Conservation (phyloP, 1,284 basidiomycete genomes). For the Hypsizygus ulmarius region DNA sequence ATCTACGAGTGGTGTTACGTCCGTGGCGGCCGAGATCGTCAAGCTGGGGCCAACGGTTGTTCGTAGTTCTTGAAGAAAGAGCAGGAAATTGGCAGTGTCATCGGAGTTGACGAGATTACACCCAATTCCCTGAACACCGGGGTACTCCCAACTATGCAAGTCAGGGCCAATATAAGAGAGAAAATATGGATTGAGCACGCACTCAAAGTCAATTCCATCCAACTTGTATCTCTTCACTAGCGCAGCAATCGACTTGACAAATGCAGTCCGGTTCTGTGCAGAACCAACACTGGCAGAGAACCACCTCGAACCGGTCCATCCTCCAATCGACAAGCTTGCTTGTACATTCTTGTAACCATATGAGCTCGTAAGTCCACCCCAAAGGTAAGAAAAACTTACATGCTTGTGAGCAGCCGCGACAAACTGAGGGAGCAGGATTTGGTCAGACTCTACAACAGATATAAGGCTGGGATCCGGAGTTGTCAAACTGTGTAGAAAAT, state of each 20-base stretch:
- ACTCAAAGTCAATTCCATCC: constrained; percentile 88
- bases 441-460: constrained; percentile 41
- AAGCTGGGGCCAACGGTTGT: constrained; percentile 53
- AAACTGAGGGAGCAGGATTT: constrained; percentile 46
- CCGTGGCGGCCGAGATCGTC: constrained; percentile 73
- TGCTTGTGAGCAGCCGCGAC: constrained; percentile 53
- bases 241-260: constrained; percentile 62
- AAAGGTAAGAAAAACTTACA: constrained; percentile 34
- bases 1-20: constrained; percentile 67
- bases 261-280: constrained; percentile 56
- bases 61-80: constrained; percentile 75
- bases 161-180: constrained; percentile 6
- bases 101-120: constrained; percentile 64
- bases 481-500: constrained; percentile 37
- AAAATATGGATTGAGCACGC: constrained; percentile 25
- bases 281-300: constrained; percentile 77
- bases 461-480: constrained; percentile 44
- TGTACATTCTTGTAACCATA: constrained; percentile 48
- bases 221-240: constrained; percentile 66
- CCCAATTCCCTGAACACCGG: constrained; percentile 64
- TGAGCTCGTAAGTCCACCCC: constrained; percentile 3
- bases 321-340: constrained; percentile 80
- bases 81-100: constrained; percentile 73
- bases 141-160: constrained; percentile 80
- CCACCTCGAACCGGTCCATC: constrained; percentile 79